These are phyloP conservation scores for Ilyonectria robusta DNA, from an alignment of 2,329 filamentous ascomycete genomes.

Conservation along the genomic window DNA sequence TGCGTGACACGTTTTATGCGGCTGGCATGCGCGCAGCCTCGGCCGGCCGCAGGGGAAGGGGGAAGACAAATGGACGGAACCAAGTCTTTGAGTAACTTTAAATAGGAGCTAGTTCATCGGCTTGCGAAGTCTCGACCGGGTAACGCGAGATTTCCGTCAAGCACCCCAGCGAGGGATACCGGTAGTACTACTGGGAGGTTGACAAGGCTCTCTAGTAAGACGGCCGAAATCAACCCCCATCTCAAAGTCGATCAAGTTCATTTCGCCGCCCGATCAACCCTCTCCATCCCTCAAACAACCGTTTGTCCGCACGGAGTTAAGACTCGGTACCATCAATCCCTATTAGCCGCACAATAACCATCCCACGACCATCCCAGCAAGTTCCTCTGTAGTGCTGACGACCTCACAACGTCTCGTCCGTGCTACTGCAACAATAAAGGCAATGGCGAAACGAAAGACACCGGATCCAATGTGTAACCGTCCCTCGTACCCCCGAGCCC, in stretches of 20 bases:
- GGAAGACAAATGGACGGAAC: no score
- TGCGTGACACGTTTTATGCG: no score
- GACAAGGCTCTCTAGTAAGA: no score
- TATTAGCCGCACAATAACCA: not conserved
- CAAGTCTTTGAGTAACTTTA: no score
- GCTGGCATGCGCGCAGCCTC: no score
- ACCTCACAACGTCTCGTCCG: not conserved
- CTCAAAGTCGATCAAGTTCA: not conserved
- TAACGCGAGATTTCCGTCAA: no score
- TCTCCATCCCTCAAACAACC: not conserved
- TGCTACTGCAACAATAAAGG: conserved; percentile 14
- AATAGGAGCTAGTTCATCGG: no score
- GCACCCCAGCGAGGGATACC: no score
- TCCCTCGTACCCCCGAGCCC: conserved; percentile 2
- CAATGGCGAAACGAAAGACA: not conserved
- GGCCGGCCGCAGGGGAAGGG: no score
- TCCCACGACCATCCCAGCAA: not conserved
- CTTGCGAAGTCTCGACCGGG: no score
- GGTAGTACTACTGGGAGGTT: no score
- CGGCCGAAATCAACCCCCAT: no score
- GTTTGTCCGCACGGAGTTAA: not conserved
- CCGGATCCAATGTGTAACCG: not conserved
- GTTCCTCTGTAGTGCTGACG: not conserved
- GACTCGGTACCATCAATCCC: not conserved
- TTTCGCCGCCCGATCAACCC: not conserved